Base-by-base conservation (phyloP, 371 early-diverging fungal species). In the Scutellospora calospora region DNA sequence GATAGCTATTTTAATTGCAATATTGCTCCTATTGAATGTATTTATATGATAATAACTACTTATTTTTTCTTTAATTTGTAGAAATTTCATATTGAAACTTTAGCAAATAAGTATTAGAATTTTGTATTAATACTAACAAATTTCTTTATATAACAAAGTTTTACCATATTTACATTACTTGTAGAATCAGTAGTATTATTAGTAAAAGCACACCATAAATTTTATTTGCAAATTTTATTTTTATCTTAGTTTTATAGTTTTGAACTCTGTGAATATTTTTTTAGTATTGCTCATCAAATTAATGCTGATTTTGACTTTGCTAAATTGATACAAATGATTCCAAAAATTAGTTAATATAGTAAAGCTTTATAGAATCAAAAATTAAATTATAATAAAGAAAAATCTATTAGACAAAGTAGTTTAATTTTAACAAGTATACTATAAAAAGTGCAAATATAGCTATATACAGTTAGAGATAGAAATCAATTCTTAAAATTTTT, bases 71-170 rank as follows among this genome's bases (percentile, higher is more conserved):
- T 65, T 31, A 0, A 65, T 35, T 12, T 65, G 33, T 65, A 20
- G 35, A 65, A 65, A 65, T 60, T 27, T 60, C 29, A 60, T 60
- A 60, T 60, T 60, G 20, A 65, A 65, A 35, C 31, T 65, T 35
- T 65, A 65, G n/a, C 33, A 65, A 9, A 65, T 12, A 65, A 65
- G 16, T 38, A 35, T 31, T 12, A 12, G 14, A 6, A 31, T 18
- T 65, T 65, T 35, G 8, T 65, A 35, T 33, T 18, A 65, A 18
- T 35, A 33, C 3, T 16, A 33, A 35, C 14, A 65, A 65, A 65
- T 35, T 35, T 65, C 18, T 35, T 65, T 5, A 35, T 35, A 5
- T 31, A 60, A 6, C 65, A 65, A 65, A 65, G 18, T 33, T 65
- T 31, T 33, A 1, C 3, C 8, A 31, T 63, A 33, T 63, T 63